Base-by-base conservation (phyloP, 2,329 filamentous ascomycete species). In the Saccharata proteae region DNA sequence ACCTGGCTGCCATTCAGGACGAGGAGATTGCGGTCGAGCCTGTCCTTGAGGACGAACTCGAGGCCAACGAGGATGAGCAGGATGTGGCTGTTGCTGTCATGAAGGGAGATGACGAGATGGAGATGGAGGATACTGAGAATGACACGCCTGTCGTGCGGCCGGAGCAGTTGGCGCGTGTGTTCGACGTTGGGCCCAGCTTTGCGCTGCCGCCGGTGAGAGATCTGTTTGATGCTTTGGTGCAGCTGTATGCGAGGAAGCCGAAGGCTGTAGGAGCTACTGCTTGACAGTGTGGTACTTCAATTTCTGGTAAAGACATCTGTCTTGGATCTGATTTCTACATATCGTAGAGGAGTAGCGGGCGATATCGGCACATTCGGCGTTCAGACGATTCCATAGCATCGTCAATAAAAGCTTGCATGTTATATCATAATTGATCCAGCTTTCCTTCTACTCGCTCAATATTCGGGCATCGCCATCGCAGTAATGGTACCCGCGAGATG, bases 201-300 rank as follows among this genome's bases (percentile, higher is more conserved):
- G 75, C 77, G 1, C 67, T 79, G 45, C 75, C 77, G 14, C 72
- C 78, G 8, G 70, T 86, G 14, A 74, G 79, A 52, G 80, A 84
- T 39, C 69, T 83, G 59, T 85, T 86, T 48, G 74, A 78, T 52
- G 72, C 75, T 52, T 75, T 88, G 22, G 69, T 78, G 9, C 70
- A 62, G 4, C 48, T 82, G 40, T 74, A 80, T 49, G 67, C 70
- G 2, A 60, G 68, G 38, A 77, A 71, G 50, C 65, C 71, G 10
- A 43, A 40, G 30, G 36, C 14, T 4, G 34, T 31, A 12, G 26
- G 11, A 12, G 28, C 17, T 17, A 19, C 18, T 12, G 26, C 18
- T 9, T 17, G 19, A 23, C n/a, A n/a, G n/a, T n/a, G n/a, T n/a
- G n/a, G n/a, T n/a, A n/a, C n/a, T n/a, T n/a, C n/a, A n/a, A n/a